Base-by-base conservation (phyloP, 1,284 basidiomycete genomes). In the Trametes hirsuta region DNA sequence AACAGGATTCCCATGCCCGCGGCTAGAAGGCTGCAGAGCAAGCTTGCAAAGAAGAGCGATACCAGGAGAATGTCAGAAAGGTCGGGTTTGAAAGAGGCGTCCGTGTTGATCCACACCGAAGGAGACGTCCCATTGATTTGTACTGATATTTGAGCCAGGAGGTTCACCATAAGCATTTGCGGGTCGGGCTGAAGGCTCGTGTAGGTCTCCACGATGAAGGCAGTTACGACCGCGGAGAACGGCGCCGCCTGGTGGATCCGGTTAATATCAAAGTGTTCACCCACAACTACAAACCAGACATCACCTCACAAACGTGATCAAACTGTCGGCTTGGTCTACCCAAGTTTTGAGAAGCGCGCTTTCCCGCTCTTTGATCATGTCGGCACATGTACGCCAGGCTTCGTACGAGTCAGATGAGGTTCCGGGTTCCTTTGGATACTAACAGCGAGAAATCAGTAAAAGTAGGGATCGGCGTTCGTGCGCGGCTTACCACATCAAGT, bases 11-110 rank as follows among this genome's bases (percentile, higher is more conserved):
- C 48, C 55, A 55, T 58, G 1, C 56, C 61, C 0, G 61, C 57
- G 0, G 61, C 53, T 46, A 63, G 46, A 37, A 63, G 53, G 47
- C 49, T 55, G 53, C 61, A 63, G 12, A 59, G 47, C 6, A 63
- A 35, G 34, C 56, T 54, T 0, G 57, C 56, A 30, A 59, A 56
- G 2, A 58, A 54, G 2, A 52, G 39, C 8, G 57, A 18, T 37
- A 59, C 59, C 10, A 37, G 53, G 4, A 56, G n/a, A 15, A 59
- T 42, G 36, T 53, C 55, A 30, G 53, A 35, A n/a, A 47, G 10
- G 1, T 37, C 24, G 1, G 56, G 57, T 15, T 55, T 30, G 40
- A 62, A 58, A 0, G 53, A 41, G 18, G 24, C 10, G 8, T 44
- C 15, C 3, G 21, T 10, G 2, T 3, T n/a, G 15, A 18, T 3